Evolutionary conservation across 257 asterid genomes (phyloP).

Genomic region (Ilex aquifolium): DNA sequence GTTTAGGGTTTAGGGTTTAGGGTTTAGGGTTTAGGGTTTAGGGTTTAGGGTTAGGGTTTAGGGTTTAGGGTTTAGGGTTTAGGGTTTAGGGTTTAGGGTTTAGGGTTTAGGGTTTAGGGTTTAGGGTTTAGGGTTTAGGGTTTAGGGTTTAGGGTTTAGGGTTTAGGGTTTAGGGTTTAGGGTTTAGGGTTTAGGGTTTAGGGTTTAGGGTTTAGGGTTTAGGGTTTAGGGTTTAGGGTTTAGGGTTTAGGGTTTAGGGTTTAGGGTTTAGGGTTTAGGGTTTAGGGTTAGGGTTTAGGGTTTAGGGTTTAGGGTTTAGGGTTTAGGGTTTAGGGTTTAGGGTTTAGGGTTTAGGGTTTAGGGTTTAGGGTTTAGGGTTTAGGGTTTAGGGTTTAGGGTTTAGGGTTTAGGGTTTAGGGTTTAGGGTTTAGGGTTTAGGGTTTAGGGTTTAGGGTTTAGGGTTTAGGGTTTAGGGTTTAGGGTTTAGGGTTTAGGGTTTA

Average conservation of each 20-base stretch:
- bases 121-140: slow-evolving; percentile 15
- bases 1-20: slow-evolving; percentile 14
- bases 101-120: slow-evolving; percentile 19
- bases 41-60: slow-evolving; percentile 14
- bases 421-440: slow-evolving; percentile 4
- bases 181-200: slow-evolving; percentile 12
- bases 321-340: slow-evolving; percentile 9
- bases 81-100: slow-evolving; percentile 14
- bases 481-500: slow-evolving; percentile 11
- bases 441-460: slow-evolving; percentile 1
- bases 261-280: slow-evolving; percentile 18
- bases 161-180: slow-evolving; percentile 19
- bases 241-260: slow-evolving; percentile 17
- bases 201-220: slow-evolving; percentile 16
- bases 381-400: not conserved
- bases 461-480: not conserved
- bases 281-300: slow-evolving; percentile 23
- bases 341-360: slow-evolving; percentile 4
- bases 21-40: slow-evolving; percentile 3
- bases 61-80: slow-evolving; percentile 11
- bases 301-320: slow-evolving; percentile 16
- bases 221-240: slow-evolving; percentile 12
- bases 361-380: not conserved
- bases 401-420: slow-evolving; percentile 3
- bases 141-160: slow-evolving; percentile 21